Conservation (phyloP, 2,329 filamentous ascomycete genomes). For the Scolecobasidium constrictum region DNA sequence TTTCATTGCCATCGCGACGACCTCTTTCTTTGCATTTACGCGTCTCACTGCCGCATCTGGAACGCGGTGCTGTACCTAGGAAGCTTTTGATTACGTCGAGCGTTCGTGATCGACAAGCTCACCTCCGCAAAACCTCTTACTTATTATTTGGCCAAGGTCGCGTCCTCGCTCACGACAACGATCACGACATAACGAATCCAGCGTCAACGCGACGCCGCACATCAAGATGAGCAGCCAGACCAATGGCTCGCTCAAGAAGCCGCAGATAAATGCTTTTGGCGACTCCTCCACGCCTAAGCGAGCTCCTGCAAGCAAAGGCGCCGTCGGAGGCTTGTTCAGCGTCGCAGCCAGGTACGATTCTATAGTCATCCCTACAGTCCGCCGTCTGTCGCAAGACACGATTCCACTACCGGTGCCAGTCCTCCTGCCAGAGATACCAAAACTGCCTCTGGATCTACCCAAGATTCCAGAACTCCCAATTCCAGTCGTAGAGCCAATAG, state of each 20-base stretch:
- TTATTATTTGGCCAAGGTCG: neutral
- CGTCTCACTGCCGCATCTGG: too few species aligned
- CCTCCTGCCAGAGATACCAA: neutral
- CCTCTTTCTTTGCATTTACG: too few species aligned
- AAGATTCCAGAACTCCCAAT: too few species aligned
- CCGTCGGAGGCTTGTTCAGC: slow-evolving; percentile 16
- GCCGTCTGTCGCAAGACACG: neutral
- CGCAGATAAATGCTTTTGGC: neutral
- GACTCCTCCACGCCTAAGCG: neutral
- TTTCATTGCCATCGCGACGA: too few species aligned
- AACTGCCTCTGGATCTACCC: too few species aligned
- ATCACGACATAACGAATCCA: neutral
- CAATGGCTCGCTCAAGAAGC: slow-evolving; percentile 4
- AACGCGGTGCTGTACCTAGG: too few species aligned
- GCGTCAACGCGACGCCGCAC: too few species aligned
- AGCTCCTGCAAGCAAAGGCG: neutral
- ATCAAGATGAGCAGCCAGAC: neutral
- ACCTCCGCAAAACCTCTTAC: too few species aligned
- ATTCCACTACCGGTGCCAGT: neutral
- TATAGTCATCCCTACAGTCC: neutral
- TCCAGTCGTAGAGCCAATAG: too few species aligned
- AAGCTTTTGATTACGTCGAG: too few species aligned
- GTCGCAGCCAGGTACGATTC: slow-evolving; percentile 21
- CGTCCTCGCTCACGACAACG: neutral
- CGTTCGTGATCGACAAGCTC: too few species aligned